These are phyloP conservation scores for Nakazawaea anatomiae DNA, from an alignment of 805 yeast species.

Conservation along the genomic window DNA sequence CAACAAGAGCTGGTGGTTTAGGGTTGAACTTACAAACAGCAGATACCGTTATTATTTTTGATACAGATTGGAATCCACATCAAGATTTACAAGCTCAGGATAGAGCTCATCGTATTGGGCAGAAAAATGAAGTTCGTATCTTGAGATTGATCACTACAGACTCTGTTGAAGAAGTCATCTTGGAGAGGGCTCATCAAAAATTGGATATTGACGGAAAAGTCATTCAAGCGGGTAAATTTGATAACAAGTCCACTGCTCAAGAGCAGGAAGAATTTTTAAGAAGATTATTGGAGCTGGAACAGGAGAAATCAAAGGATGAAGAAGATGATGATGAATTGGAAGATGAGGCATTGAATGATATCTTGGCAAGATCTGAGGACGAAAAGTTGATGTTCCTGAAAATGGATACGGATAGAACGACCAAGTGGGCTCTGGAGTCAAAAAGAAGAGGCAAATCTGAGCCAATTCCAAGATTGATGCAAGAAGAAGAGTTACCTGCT, in stretches of 20 bases:
- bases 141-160: conserved; percentile 75
- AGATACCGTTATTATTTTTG: conserved; percentile 80
- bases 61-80: conserved; percentile 90
- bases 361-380: conserved; percentile 61
- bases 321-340: conserved; percentile 54
- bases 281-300: conserved; percentile 66
- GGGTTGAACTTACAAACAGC: conserved; percentile 85
- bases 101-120: conserved; percentile 87
- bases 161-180: conserved; percentile 77
- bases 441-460: conserved; percentile 20
- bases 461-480: conserved; percentile 48
- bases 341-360: conserved; percentile 67
- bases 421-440: conserved; percentile 26
- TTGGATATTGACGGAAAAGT: conserved; percentile 85
- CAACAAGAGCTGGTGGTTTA: conserved; percentile 87
- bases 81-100: conserved; percentile 90
- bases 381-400: conserved; percentile 51
- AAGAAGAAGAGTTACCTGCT: conserved; percentile 72
- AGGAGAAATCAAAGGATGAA: conserved; percentile 32
- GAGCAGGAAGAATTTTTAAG: conserved; percentile 80
- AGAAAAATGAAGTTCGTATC: conserved; percentile 80
- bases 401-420: conserved; percentile 53
- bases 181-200: conserved; percentile 79
- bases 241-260: conserved; percentile 79
- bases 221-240: conserved; percentile 88